Evolutionary conservation across 1,284 basidiomycete genomes (phyloP).

Genomic region (Puccinia brachypodii): DNA sequence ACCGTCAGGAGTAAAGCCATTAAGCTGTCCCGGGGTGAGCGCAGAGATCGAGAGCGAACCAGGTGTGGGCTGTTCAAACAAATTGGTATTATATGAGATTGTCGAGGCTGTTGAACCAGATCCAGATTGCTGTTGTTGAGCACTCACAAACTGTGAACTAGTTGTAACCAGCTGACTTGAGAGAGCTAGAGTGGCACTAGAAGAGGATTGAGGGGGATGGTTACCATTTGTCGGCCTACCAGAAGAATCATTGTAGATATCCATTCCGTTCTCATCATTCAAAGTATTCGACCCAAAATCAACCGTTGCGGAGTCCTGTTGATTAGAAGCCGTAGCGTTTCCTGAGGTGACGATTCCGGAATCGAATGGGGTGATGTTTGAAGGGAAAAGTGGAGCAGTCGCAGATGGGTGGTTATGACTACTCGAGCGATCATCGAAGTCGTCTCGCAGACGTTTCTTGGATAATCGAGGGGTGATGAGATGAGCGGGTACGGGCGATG

Average conservation of each 20-base stretch:
- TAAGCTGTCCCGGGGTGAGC: neutral
- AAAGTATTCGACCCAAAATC: neutral
- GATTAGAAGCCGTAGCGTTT: neutral
- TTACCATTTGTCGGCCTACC: neutral
- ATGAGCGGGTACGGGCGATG: conserved; percentile 6
- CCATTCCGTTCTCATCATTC: neutral
- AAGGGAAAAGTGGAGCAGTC: neutral
- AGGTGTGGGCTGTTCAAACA: conserved; percentile 44
- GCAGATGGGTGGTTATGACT: neutral
- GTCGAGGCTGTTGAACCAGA: conserved; percentile 32
- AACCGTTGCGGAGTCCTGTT: neutral
- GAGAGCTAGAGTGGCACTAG: neutral
- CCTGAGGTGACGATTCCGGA: neutral
- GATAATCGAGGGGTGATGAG: conserved; percentile 11
- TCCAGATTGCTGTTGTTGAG: conserved; percentile 30
- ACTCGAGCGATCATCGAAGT: conserved; percentile 2
- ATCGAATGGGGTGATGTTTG: neutral
- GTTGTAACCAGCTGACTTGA: neutral
- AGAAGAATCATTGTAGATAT: neutral
- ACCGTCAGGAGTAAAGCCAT: conserved; percentile 22
- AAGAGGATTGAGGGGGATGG: neutral
- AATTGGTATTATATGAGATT: conserved; percentile 33
- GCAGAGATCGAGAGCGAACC: conserved; percentile 22
- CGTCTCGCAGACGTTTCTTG: conserved; percentile 28
- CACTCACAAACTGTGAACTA: conserved; percentile 15